These are phyloP conservation scores for Hymenochaete sp. DNA, from an alignment of 1,284 basidiomycete species.

Conservation along the genomic window DNA sequence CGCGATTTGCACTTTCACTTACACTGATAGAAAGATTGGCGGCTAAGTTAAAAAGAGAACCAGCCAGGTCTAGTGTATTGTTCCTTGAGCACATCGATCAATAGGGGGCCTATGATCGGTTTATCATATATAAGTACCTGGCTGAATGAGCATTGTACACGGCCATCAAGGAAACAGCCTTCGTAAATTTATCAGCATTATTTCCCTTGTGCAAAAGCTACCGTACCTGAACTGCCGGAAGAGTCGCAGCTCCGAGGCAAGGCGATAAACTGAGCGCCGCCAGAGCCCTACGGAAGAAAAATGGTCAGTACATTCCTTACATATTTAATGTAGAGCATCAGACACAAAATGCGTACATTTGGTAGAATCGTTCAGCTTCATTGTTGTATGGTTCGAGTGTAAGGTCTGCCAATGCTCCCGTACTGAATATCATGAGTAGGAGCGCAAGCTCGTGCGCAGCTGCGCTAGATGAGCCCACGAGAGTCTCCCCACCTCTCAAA, in stretches of 20 bases:
- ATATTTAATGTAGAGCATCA: too few relatives aligned
- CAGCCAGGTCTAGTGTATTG: conserved; percentile 23
- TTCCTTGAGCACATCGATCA: too few relatives aligned
- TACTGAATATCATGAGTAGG: conserved; percentile 21
- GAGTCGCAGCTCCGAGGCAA: conserved; percentile 29
- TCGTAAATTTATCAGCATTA: too few relatives aligned
- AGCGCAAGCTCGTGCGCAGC: conserved; percentile 20
- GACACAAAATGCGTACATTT: too few relatives aligned
- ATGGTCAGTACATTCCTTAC: too few relatives aligned
- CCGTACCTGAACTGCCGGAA: conserved; percentile 30
- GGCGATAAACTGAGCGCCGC: conserved; percentile 31
- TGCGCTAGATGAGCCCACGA: too few relatives aligned
- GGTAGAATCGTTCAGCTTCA: conserved; percentile 25
- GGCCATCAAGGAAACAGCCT: conserved; percentile 24
- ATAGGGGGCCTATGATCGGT: too few relatives aligned
- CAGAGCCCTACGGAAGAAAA: too few relatives aligned
- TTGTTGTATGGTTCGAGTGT: conserved; percentile 17
- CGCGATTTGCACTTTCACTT: conserved; percentile 14
- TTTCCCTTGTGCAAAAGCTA: too few relatives aligned
- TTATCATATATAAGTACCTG: too few relatives aligned
- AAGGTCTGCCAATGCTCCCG: conserved; percentile 21
- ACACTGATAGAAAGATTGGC: conserved; percentile 23
- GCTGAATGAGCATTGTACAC: conserved; percentile 24
- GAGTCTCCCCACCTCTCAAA: too few relatives aligned
- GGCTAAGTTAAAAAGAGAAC: conserved; percentile 23